Evolutionary conservation across 441 rosid genomes (phyloP).

Genomic region (Monsonia emarginata): DNA sequence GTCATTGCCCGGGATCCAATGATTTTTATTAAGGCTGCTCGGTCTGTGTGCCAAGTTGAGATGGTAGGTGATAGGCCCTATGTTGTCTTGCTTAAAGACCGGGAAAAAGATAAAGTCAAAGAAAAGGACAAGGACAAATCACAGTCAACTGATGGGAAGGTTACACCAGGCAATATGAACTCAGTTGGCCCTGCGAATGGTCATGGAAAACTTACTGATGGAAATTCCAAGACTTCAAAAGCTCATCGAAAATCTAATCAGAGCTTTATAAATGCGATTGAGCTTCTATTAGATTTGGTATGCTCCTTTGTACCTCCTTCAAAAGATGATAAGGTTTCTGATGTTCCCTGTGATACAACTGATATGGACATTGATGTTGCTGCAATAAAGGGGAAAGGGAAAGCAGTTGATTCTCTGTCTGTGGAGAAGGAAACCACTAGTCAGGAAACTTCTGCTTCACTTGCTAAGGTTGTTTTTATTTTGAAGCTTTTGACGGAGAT

Average conservation of each 20-base stretch:
- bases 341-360: slow-evolving; percentile 31
- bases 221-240: slow-evolving; percentile 60
- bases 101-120: slow-evolving; percentile 68
- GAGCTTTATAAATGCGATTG: slow-evolving; percentile 72
- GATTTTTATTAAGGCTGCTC: slow-evolving; percentile 75
- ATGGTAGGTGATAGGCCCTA: slow-evolving; percentile 95
- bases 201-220: slow-evolving; percentile 41
- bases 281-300: slow-evolving; percentile 77
- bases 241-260: slow-evolving; percentile 69
- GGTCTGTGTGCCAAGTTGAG: slow-evolving; percentile 81
- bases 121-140: slow-evolving; percentile 70
- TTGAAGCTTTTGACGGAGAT: slow-evolving; percentile 90
- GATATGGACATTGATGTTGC: slow-evolving; percentile 93
- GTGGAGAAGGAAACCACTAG: slow-evolving; percentile 43
- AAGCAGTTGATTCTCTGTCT: slow-evolving; percentile 56
- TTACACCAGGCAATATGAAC: slow-evolving; percentile 32
- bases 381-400: slow-evolving; percentile 74
- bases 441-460: slow-evolving; percentile 61
- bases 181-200: slow-evolving; percentile 31
- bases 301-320: slow-evolving; percentile 56
- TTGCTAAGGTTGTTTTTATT: slow-evolving; percentile 81
- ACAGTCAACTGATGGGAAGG: slow-evolving; percentile 52
- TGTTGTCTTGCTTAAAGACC: slow-evolving; percentile 73
- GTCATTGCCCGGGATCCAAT: slow-evolving; percentile 86
- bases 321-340: slow-evolving; percentile 41